A percentile compares a stretch with the other conserved stretches of the same genome.
Evolutionary conservation across 2,329 filamentous ascomycete species (phyloP).

Genomic region (Tolypocladium capitatum): DNA sequence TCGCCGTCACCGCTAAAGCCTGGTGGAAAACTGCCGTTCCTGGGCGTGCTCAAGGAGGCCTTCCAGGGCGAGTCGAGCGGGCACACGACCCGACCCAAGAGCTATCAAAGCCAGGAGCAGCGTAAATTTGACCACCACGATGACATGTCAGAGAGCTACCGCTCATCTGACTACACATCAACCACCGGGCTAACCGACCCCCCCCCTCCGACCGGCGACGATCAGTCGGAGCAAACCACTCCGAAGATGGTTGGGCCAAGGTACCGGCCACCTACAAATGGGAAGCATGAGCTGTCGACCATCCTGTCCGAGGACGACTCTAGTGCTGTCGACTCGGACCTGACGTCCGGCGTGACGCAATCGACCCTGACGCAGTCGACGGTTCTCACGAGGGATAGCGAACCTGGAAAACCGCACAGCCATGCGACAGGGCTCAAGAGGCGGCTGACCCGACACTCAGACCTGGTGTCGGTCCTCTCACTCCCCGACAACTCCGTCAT

Average conservation of each 20-base stretch:
- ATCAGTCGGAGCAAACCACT: not conserved
- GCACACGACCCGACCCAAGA: conserved; percentile 28
- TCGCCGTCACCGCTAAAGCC: conserved; percentile 35
- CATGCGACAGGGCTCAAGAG: conserved; percentile 49
- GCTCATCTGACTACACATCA: conserved; percentile 6
- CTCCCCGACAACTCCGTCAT: conserved; percentile 44
- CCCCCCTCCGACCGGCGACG: not conserved
- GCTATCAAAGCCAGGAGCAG: conserved; percentile 36
- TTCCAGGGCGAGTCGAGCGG: conserved; percentile 48
- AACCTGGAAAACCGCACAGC: conserved; percentile 24
- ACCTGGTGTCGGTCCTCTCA: conserved; percentile 86
- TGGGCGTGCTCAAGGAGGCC: conserved; percentile 46
- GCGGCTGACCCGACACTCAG: conserved; percentile 78
- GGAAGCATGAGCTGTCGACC: conserved; percentile 42
- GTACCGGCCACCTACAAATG: conserved; percentile 37
- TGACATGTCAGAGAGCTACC: conserved; percentile 9
- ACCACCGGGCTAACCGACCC: not conserved
- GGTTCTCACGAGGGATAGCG: conserved; percentile 31
- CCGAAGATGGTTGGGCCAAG: conserved; percentile 19
- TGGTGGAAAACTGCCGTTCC: conserved; percentile 34
- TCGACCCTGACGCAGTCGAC: conserved; percentile 42
- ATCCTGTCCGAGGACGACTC: conserved; percentile 40
- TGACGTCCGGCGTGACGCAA: conserved; percentile 32
- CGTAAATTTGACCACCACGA: conserved; percentile 14
- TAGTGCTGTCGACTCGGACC: conserved; percentile 32